Conservation (phyloP, 1,284 basidiomycete genomes). For the Ceratorhiza oryzae-sativae region DNA sequence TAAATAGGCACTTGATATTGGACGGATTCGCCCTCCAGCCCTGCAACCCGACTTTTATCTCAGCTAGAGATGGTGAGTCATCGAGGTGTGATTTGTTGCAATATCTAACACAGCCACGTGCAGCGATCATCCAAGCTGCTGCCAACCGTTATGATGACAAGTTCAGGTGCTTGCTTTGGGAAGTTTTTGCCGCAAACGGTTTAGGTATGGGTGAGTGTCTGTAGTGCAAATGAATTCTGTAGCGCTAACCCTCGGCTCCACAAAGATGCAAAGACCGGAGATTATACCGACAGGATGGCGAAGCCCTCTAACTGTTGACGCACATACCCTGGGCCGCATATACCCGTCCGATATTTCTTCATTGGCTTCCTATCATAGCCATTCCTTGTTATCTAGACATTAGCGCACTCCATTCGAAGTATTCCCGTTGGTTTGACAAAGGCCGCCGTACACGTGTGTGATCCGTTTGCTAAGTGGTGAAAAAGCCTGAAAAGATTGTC, state of each 20-base stretch:
- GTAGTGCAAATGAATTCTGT: background rate
- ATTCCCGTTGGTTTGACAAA: background rate
- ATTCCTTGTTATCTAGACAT: background rate
- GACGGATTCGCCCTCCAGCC: slow-evolving; percentile 39
- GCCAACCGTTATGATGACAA: slow-evolving; percentile 37
- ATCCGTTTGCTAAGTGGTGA: background rate
- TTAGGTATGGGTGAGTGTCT: slow-evolving; percentile 10
- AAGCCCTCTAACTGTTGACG: background rate
- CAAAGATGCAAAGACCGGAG: background rate
- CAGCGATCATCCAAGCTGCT: slow-evolving; percentile 41
- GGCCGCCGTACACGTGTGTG: slow-evolving; percentile 4
- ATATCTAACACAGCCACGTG: background rate
- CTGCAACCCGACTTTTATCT: slow-evolving; percentile 40
- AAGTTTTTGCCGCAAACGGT: slow-evolving; percentile 40
- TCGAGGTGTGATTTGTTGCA: background rate
- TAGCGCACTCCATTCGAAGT: background rate
- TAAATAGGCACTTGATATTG: slow-evolving; percentile 27
- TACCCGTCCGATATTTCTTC: background rate
- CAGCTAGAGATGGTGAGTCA: slow-evolving; percentile 35
- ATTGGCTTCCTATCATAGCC: background rate
- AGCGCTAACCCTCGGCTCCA: background rate
- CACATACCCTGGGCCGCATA: background rate
- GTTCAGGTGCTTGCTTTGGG: slow-evolving; percentile 43
- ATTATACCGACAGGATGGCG: background rate
- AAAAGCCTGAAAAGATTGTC: slow-evolving; percentile 2